Base-by-base conservation (phyloP, 345 rosid species). In the Gossypium longicalyx region DNA sequence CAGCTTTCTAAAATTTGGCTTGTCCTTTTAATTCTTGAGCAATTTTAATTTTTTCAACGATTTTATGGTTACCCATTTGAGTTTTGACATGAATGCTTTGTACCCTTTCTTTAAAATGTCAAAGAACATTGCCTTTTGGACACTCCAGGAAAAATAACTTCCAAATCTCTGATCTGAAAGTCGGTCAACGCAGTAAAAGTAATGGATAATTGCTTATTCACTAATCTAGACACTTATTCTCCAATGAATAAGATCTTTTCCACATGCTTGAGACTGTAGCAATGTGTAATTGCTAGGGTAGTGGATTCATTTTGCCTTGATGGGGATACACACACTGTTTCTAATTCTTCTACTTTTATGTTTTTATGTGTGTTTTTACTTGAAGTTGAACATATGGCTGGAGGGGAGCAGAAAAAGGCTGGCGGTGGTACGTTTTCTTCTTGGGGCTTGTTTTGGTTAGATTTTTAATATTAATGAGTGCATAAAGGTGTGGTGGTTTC, bases 361-460 rank as follows among this genome's bases (percentile, higher is more conserved):
- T 4, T 69, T 68, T 67, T 19, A 23, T 47, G 41, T 9, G n/a
- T 68, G 12, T 16, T 49, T 49, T 19, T 15, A 49, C 22, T 67
- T 2, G 41, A 49, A 68, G 72, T 68, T 68, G 54, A 17, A 17
- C 45, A 69, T 69, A 71, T 71, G 74, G 74, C 74, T 71, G 74
- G 74, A 41, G 2, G 51, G 48, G 74, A 71, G 45, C 57, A 48
- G 62, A 70, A 71, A 71, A 56, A 41, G 64, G 38, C 64, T 3
- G 51, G 74, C 34, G 51, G 74, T 54, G 74, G 74, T 71, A 20
- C 12, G 38, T 71, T n/a, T 54, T 5, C 17, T 34, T 5, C 12
- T 38, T 54, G 2, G 43, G 12, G 63, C 49, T 20, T 3, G 2
- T 25, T 48, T 34, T 12, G 9, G 17, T 19, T 71, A 7, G 62